Conservation (phyloP, 2,329 filamentous ascomycete genomes). For the Alternaria metachromatica region DNA sequence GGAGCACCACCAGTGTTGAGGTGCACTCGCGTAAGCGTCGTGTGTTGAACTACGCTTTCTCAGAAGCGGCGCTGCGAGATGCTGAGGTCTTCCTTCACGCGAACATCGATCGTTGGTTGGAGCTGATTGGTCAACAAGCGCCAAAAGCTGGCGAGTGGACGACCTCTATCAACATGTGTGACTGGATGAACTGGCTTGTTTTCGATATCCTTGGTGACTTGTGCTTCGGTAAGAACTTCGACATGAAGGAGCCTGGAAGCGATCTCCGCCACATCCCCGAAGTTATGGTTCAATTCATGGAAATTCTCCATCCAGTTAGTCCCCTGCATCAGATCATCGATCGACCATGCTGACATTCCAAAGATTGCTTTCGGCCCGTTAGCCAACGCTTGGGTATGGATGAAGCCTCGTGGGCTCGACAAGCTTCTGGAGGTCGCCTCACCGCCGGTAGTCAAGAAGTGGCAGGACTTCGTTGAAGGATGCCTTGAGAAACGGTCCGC, state of each 20-base stretch:
- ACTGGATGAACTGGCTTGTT: slow-evolving; percentile 45
- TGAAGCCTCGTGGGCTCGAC: slow-evolving; percentile 32
- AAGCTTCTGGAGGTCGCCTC: slow-evolving; percentile 18
- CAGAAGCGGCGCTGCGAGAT: slow-evolving; percentile 47
- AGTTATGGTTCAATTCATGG: slow-evolving; percentile 25
- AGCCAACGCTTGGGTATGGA: slow-evolving; percentile 24
- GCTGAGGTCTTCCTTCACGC: slow-evolving; percentile 49
- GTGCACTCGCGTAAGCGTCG: slow-evolving; percentile 50
- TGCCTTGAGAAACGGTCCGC: slow-evolving; percentile 21
- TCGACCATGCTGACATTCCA: neutral
- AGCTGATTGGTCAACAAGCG: slow-evolving; percentile 20
- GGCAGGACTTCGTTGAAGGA: slow-evolving; percentile 23
- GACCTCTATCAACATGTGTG: slow-evolving; percentile 21
- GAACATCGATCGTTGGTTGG: slow-evolving; percentile 33
- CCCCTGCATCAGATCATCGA: neutral
- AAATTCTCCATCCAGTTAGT: slow-evolving; percentile 26
- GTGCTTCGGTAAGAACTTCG: slow-evolving; percentile 47
- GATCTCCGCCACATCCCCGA: slow-evolving; percentile 28
- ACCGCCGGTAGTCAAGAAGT: slow-evolving; percentile 20
- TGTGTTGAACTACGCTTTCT: slow-evolving; percentile 51
- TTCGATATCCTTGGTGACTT: slow-evolving; percentile 57
- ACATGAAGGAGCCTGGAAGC: slow-evolving; percentile 37
- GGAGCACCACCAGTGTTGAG: slow-evolving; percentile 37
- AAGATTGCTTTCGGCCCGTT: slow-evolving; percentile 10
- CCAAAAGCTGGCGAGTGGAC: slow-evolving; percentile 19